Evolutionary conservation across 495 filamentous ascomycete species (phyloP), one percentile per base, ranked within the genome.

Genomic region (Aspergillus affinis): DNA sequence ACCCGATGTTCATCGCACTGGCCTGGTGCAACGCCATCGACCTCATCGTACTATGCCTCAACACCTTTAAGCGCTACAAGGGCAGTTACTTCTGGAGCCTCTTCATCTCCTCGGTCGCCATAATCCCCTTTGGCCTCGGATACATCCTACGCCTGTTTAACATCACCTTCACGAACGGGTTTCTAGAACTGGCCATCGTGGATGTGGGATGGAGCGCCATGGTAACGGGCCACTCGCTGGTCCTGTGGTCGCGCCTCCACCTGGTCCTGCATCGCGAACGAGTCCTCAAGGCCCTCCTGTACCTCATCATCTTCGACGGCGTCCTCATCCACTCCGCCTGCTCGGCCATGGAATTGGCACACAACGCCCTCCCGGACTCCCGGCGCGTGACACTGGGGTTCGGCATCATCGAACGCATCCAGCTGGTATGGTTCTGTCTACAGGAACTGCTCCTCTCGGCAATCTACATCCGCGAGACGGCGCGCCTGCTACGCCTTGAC

Each of bases 201-300:
- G 69, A 75, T 45, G 57, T 82, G 21, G 84, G 84, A 12, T 88
- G 85, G 86, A 71, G 72, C 6, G 59, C 66, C 41, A 86, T 87
- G 83, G 82, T 88, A 0, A 84, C 83, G 0, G 84, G 84, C 32
- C 84, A 87, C 68, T 84, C 83, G 15, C 65, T 88, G 20, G 84
- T 88, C 15, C 78, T 88, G 20, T 88, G 82, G 74, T 88, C 85
- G 4, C 81, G 86, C 36, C 74, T 88, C 2, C 82, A 87, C 62
- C 75, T 87, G 27, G 65, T 76, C 36, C 50, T 74, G 75, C 63
- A 75, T 72, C 77, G 77, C 8, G 63, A 54, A 13, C 63, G 54
- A 12, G 59, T 78, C n/a, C 72, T 86, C 9, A 77, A 76, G 41
- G 57, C 60, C 13, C 74, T 85, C 1, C 75, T 85, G 21, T 70